A percentile compares a stretch with the other conserved stretches of the same genome.
phyloP scores from a whole-genome alignment of 169 alveolate species.

The Cryptosporidium baileyi region DNA sequence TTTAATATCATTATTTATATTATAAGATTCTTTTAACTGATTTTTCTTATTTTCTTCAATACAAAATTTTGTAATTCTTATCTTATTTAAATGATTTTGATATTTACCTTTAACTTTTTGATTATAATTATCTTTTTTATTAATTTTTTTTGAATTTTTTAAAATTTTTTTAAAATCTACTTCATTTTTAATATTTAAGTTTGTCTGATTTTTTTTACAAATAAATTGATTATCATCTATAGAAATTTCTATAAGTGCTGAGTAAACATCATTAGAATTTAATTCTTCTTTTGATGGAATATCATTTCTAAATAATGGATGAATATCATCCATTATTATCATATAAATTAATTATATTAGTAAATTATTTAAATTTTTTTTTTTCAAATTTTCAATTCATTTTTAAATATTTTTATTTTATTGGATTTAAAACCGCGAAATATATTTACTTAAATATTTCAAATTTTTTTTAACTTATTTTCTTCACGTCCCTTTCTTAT shows the following conservation, averaged over 20 bases:
- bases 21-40: neutral
- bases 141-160: neutral
- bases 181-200: neutral
- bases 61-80: constrained; percentile 6
- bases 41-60: constrained; percentile 33
- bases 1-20: neutral
- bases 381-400: neutral
- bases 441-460: neutral
- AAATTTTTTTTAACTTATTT: neutral
- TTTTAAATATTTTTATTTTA: neutral
- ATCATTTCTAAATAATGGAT: constrained; percentile 61
- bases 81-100: constrained; percentile 32
- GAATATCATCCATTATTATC: constrained; percentile 36
- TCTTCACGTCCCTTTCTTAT: constrained; percentile 56
- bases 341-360: neutral
- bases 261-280: constrained; percentile 29
- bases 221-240: neutral
- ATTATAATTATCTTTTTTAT: neutral
- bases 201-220: neutral
- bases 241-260: constrained; percentile 58
- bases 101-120: constrained; percentile 25
- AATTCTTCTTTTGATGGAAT: constrained; percentile 41
- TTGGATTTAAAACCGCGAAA: neutral
- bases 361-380: neutral
- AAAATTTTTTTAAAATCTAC: neutral